These are phyloP conservation scores for Apiospora marii DNA, from an alignment of 2,329 filamentous ascomycete species.

Conservation along the genomic window DNA sequence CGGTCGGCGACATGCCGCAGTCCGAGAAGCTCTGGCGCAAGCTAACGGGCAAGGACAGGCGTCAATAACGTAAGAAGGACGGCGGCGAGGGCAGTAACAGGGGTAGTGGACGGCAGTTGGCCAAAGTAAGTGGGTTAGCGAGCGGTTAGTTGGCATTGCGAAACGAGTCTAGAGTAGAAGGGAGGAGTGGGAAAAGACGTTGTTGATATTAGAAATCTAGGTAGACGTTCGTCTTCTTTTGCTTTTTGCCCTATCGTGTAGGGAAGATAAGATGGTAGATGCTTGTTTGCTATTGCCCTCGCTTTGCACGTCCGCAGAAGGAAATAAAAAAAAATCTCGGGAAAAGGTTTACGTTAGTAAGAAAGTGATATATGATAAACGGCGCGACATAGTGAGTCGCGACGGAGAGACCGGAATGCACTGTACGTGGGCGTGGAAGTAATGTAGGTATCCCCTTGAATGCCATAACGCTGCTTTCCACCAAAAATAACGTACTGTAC, in stretches of 20 bases:
- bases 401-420: not conserved
- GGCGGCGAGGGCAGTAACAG: not conserved
- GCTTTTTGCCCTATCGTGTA: too few species aligned
- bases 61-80: not conserved
- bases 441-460: not conserved
- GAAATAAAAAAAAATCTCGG: not conserved
- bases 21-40: conserved; percentile 22
- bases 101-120: not conserved
- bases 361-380: not conserved
- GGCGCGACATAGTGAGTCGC: not conserved
- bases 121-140: not conserved
- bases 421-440: not conserved
- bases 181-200: not conserved
- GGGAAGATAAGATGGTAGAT: not conserved
- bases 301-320: not conserved
- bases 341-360: not conserved
- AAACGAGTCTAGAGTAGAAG: not conserved
- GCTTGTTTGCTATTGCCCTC: not conserved
- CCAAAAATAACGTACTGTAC: too few species aligned
- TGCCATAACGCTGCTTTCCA: too few species aligned
- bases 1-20: not conserved
- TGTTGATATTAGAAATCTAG: not conserved
- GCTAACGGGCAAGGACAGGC: not conserved
- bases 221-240: not conserved
- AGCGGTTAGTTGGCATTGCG: not conserved